Conservation (phyloP, 108 stramenopile species). For the Cylindrotheca fusiformis region DNA sequence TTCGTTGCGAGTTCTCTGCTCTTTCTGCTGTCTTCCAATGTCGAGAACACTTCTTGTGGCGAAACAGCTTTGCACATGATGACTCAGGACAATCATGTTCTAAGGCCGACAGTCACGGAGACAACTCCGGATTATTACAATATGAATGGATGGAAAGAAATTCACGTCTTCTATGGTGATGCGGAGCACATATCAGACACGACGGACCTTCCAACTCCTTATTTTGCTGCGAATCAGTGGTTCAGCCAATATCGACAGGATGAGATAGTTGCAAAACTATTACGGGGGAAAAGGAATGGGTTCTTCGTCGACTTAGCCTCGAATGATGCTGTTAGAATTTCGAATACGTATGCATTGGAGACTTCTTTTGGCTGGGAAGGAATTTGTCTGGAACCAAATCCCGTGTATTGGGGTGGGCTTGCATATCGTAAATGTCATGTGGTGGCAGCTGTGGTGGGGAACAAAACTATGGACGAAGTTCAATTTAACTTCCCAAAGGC, state of each 20-base stretch:
- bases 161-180: conserved; percentile 50
- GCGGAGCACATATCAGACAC: conserved; percentile 9
- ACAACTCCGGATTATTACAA: no score
- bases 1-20: no score
- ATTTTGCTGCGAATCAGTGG: conserved; percentile 31
- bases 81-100: no score
- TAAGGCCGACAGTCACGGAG: no score
- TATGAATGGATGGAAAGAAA: conserved; percentile 54
- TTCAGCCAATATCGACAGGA: conserved; percentile 53
- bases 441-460: conserved; percentile 46
- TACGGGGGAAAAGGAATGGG: conserved; percentile 33
- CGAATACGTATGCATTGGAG: conserved; percentile 56
- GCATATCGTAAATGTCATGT: conserved; percentile 42
- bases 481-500: conserved; percentile 30
- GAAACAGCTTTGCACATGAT: no score
- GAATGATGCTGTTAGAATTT: conserved; percentile 45
- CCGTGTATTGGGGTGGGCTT: conserved; percentile 52
- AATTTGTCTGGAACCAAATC: conserved; percentile 52
- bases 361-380: conserved; percentile 41
- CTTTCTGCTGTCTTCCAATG: no score
- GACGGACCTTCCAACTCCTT: conserved; percentile 8
- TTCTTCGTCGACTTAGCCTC: conserved; percentile 64
- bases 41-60: no score
- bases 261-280: conserved; percentile 29
- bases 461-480: conserved; percentile 39